These are phyloP conservation scores for Eucalyptus sp. DNA, from an alignment of 345 rosid genomes.

Conservation along the genomic window DNA sequence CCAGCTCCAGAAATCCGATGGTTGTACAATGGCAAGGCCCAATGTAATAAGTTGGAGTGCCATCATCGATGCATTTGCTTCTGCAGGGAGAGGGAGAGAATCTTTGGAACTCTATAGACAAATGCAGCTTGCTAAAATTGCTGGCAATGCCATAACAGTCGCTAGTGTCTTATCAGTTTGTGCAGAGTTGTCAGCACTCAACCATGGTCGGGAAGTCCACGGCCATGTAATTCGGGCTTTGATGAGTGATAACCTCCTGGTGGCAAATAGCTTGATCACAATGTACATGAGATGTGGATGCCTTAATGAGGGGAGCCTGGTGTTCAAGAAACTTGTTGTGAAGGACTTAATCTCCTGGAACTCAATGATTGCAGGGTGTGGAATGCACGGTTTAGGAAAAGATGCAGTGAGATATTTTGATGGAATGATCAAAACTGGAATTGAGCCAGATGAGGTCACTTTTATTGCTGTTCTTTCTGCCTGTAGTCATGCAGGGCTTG, in stretches of 20 bases:
- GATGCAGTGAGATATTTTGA: constrained; percentile 23
- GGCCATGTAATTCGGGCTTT: constrained; percentile 40
- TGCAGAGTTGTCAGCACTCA: constrained; percentile 49
- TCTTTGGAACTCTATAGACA: not conserved
- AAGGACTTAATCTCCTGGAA: constrained; percentile 80
- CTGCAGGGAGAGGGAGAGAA: constrained; percentile 15
- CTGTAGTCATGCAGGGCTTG: constrained; percentile 33
- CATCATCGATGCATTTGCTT: constrained; percentile 50
- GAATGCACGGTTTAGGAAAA: constrained; percentile 43
- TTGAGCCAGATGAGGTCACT: constrained; percentile 25
- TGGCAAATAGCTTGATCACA: constrained; percentile 56
- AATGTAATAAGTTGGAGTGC: constrained; percentile 75
- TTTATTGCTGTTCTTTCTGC: constrained; percentile 36
- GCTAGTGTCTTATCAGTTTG: constrained; percentile 56
- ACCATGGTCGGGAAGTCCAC: constrained; percentile 57
- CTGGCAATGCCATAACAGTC: constrained; percentile 51
- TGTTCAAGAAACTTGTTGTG: constrained; percentile 36
- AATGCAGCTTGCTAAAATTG: constrained; percentile 13
- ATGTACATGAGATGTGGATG: constrained; percentile 78
- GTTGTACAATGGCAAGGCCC: constrained; percentile 20
- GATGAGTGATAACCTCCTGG: constrained; percentile 42
- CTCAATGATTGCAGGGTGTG: constrained; percentile 65
- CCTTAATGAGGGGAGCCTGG: constrained; percentile 31
- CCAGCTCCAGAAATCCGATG: constrained; percentile 25
- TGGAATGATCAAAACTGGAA: constrained; percentile 15